phyloP scores from a whole-genome alignment of 495 filamentous ascomycete species.

The Xylaria nigripes region DNA sequence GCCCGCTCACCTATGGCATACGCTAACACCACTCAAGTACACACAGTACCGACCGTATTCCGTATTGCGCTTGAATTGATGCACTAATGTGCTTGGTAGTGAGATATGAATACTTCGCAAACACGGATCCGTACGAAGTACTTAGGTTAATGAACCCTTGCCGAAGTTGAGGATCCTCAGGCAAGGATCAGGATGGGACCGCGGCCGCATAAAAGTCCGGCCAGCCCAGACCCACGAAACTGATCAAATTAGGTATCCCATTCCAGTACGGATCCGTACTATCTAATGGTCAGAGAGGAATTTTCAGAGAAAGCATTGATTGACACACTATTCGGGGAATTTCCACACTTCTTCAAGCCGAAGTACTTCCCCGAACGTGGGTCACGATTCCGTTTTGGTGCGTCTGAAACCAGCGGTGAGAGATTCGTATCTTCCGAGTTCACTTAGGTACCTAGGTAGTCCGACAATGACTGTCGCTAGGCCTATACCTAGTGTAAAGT shows the following conservation, averaged over 20 bases:
- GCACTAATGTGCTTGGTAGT: too few relatives aligned
- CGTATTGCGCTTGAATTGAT: not conserved
- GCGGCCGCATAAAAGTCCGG: constrained; percentile 13
- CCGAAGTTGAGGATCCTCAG: constrained; percentile 9
- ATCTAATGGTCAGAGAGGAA: constrained; percentile 20
- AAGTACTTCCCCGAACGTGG: not conserved
- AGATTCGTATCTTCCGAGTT: not conserved
- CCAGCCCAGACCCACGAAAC: constrained; percentile 20
- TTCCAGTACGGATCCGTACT: constrained; percentile 26
- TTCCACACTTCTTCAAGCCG: not conserved
- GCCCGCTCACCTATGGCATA: too few relatives aligned
- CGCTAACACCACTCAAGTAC: too few relatives aligned
- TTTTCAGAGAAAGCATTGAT: not conserved
- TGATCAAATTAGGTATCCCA: constrained; percentile 18
- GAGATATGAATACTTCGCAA: too few relatives aligned
- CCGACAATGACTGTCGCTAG: not conserved
- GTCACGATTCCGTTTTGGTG: not conserved
- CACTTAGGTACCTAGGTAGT: not conserved
- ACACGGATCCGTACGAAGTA: too few relatives aligned
- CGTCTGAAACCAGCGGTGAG: constrained; percentile 6
- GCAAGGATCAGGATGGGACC: constrained; percentile 9
- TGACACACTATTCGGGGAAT: not conserved
- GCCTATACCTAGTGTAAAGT: too few relatives aligned
- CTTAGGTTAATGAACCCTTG: constrained; percentile 5
- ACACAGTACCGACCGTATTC: not conserved